These are phyloP conservation scores for Hymenoscyphus infarciens DNA, from an alignment of 2,329 filamentous ascomycete genomes.

Conservation along the genomic window DNA sequence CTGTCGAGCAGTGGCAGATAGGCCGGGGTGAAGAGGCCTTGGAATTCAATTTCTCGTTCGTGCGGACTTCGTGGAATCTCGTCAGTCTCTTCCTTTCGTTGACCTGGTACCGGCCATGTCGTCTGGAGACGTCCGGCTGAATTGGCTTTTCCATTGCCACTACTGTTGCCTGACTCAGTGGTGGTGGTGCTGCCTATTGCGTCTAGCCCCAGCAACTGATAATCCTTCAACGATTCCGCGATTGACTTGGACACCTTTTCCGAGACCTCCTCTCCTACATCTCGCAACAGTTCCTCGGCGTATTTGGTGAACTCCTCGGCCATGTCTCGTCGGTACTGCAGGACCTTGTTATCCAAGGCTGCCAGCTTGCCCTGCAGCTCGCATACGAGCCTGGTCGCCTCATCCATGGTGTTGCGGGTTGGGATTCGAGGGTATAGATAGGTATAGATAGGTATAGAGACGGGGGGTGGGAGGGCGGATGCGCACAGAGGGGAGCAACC, in stretches of 20 bases:
- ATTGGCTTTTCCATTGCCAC: constrained; percentile 11
- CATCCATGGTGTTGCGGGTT: constrained; percentile 40
- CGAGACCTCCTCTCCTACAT: constrained; percentile 45
- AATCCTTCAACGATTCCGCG: constrained; percentile 28
- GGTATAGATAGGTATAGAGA: too few species aligned
- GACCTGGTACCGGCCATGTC: constrained; percentile 34
- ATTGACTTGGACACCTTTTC: constrained; percentile 45
- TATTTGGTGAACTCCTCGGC: constrained; percentile 54
- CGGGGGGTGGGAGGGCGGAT: background rate
- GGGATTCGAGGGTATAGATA: background rate
- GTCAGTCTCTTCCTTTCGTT: constrained; percentile 32
- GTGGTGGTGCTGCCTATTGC: constrained; percentile 6
- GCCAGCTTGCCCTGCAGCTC: constrained; percentile 37
- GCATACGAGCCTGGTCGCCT: constrained; percentile 43
- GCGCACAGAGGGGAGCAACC: background rate
- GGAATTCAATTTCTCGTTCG: constrained; percentile 57
- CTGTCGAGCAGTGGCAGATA: constrained; percentile 60
- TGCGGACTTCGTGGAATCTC: constrained; percentile 43
- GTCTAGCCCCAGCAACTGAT: constrained; percentile 29
- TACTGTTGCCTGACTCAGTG: constrained; percentile 27
- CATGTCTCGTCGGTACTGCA: constrained; percentile 54
- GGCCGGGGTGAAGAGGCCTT: constrained; percentile 59
- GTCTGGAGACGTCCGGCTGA: constrained; percentile 30
- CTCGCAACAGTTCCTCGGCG: constrained; percentile 47
- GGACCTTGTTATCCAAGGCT: constrained; percentile 55